phyloP scores from a whole-genome alignment of 1,139 yeast genomes.

The Scheffersomyces lignicola region DNA sequence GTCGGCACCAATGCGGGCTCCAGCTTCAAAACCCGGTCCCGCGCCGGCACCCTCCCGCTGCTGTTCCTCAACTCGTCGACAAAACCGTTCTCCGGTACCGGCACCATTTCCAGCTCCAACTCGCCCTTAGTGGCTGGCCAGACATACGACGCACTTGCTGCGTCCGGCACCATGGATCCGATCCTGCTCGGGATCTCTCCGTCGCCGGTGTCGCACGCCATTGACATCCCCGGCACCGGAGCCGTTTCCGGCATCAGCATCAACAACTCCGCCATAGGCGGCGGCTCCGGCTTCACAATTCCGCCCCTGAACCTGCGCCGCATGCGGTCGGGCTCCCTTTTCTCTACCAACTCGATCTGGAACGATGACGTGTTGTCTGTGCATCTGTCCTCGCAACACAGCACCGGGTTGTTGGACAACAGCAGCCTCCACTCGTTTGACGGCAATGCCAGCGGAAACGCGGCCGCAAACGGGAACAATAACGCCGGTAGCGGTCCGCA shows the following conservation, averaged over 20 bases:
- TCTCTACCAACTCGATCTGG: slow-evolving; percentile 49
- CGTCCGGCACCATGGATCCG: slow-evolving; percentile 22
- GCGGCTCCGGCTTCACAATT: background rate
- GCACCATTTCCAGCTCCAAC: slow-evolving; percentile 13
- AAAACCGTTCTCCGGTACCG: slow-evolving; percentile 7
- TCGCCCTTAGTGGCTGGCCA: slow-evolving; percentile 17
- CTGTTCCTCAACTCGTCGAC: slow-evolving; percentile 23
- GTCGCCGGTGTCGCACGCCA: slow-evolving; percentile 9
- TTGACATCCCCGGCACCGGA: slow-evolving; percentile 9
- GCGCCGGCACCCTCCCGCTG: slow-evolving; percentile 62
- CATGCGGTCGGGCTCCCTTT: slow-evolving; percentile 46
- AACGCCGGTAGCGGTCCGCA: slow-evolving; percentile 9
- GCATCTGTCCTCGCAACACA: slow-evolving; percentile 17
- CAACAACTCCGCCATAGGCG: slow-evolving; percentile 7
- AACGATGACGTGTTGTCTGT: slow-evolving; percentile 38
- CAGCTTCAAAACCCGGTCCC: slow-evolving; percentile 44
- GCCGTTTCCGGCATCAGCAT: slow-evolving; percentile 10
- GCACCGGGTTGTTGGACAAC: slow-evolving; percentile 15
- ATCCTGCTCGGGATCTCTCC: slow-evolving; percentile 24
- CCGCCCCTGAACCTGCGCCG: slow-evolving; percentile 17
- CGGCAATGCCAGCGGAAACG: slow-evolving; percentile 14
- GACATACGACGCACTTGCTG: slow-evolving; percentile 16
- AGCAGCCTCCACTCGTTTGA: slow-evolving; percentile 17
- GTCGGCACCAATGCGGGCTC: slow-evolving; percentile 9
- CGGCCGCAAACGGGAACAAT: slow-evolving; percentile 16